Evolutionary conservation across 768 basidiomycete species (phyloP), one percentile per base, ranked within the genome.

Genomic region (Suillus discolor): DNA sequence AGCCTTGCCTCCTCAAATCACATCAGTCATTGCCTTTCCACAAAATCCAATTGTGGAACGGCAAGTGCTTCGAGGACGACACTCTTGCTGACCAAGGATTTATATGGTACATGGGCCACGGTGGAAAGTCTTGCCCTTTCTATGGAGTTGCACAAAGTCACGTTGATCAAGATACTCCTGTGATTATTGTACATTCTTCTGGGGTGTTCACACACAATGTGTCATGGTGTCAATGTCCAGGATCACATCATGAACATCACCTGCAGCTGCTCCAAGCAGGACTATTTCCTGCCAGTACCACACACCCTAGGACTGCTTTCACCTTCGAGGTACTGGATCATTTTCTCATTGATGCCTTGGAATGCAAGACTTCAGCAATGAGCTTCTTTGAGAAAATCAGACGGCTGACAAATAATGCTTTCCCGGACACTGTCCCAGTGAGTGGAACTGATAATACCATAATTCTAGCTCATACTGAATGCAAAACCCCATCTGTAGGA

Each of bases 41-140:
- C 57, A 55, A 68, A 6, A 44, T 74, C 4, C 39, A 71, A 42
- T 20, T 49, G 2, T 73, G 74, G 74, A 71, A 66, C 44, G 67
- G 68, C 0, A 57, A 20, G 2, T 70, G 44, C 49, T 74, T 68
- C 20, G 31, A 63, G 1, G 25, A 47, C 1, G 67, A 34, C 6
- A 63, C 63, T 8, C 66, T 76, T 0, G 69, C 69, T 67, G 59
- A 70, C 12, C 62, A 68, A 3, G 74, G 74, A 0, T 23, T 69
- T 1, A 67, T 67, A 7, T 47, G 71, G 5, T 68, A 69, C 41
- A 23, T 70, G 0, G 73, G 75, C 1, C 75, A 77, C 42, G 38
- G 66, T 2, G 72, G 72, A 2, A 2, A 49, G 2, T 53, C 61
- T 0, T 74, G 73, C 54, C 73, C 71, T 34, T 51, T 1, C 38